Evolutionary conservation across 2,329 filamentous ascomycete species (phyloP).

Genomic region (Gyromitra esculenta): DNA sequence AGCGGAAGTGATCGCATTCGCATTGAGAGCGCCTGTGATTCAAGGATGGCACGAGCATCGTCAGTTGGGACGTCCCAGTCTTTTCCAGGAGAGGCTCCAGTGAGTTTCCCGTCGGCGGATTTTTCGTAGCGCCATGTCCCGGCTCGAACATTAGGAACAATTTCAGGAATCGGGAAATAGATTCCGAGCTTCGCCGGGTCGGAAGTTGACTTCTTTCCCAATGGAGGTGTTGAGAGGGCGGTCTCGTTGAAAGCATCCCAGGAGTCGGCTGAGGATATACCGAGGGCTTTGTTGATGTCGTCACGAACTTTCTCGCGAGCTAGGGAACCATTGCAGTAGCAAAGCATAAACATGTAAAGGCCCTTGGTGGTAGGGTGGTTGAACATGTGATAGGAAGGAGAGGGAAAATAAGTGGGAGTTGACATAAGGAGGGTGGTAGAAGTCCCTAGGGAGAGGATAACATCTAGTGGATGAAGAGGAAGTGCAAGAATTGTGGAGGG

Average conservation of each 20-base stretch:
- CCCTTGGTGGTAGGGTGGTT: slow-evolving; percentile 92
- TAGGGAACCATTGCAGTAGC: slow-evolving; percentile 97
- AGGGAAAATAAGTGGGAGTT: slow-evolving; percentile 87
- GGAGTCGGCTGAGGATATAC: slow-evolving; percentile 64
- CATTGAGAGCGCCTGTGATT: slow-evolving; percentile 93
- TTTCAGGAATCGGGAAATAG: slow-evolving; percentile 96
- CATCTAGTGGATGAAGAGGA: slow-evolving; percentile 85
- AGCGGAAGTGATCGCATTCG: slow-evolving; percentile 74
- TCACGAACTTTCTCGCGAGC: slow-evolving; percentile 91
- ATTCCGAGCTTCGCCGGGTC: slow-evolving; percentile 83
- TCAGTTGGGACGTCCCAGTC: slow-evolving; percentile 69
- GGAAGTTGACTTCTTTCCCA: slow-evolving; percentile 66
- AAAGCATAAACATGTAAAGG: slow-evolving; percentile 99
- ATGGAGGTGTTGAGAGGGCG: slow-evolving; percentile 73
- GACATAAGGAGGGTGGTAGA: slow-evolving; percentile 98
- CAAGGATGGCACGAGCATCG: slow-evolving; percentile 88
- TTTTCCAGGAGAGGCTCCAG: slow-evolving; percentile 65
- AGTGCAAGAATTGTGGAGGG: slow-evolving; percentile 92
- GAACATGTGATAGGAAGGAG: slow-evolving; percentile 95
- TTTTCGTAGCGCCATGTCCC: slow-evolving; percentile 80
- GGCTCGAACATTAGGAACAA: slow-evolving; percentile 86
- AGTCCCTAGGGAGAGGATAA: slow-evolving; percentile 93
- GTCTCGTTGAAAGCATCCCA: slow-evolving; percentile 85
- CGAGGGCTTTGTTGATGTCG: slow-evolving; percentile 69
- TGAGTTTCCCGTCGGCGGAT: slow-evolving; percentile 56